phyloP scores from a whole-genome alignment of 768 basidiomycete species.

The Leccinum broughii region DNA sequence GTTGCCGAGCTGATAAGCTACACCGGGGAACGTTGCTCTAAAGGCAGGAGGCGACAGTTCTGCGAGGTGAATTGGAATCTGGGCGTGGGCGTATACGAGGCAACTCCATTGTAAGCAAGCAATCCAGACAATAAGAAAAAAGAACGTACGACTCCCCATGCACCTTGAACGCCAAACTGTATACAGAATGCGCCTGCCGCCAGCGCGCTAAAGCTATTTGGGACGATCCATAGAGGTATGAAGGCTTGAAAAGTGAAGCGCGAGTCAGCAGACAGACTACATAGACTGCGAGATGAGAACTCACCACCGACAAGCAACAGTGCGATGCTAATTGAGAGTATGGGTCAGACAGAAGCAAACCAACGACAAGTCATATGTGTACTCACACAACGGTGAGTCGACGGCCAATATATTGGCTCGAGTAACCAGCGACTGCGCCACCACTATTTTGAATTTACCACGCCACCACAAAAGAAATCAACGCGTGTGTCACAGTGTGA shows the following conservation, averaged over 20 bases:
- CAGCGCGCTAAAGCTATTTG: slow-evolving; percentile 62
- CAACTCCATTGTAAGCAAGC: neutral
- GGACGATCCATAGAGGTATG: slow-evolving; percentile 86
- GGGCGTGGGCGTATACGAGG: neutral
- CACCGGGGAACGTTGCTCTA: slow-evolving; percentile 84
- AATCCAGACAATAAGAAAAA: neutral
- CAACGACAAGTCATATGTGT: neutral
- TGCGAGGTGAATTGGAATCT: slow-evolving; percentile 75
- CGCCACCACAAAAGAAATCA: neutral
- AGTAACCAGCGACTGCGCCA: slow-evolving; percentile 66
- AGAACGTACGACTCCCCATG: slow-evolving; percentile 77
- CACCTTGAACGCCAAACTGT: slow-evolving; percentile 87
- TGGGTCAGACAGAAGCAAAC: neutral
- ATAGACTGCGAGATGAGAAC: slow-evolving; percentile 42
- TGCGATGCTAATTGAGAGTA: slow-evolving; percentile 17
- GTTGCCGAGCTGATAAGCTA: slow-evolving; percentile 84
- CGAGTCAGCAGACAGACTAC: neutral
- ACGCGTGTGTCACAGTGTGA: neutral
- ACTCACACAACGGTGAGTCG: slow-evolving; percentile 67
- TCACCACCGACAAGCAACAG: slow-evolving; percentile 27
- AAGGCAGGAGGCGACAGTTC: slow-evolving; percentile 90
- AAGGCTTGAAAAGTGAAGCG: slow-evolving; percentile 32
- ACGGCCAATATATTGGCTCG: slow-evolving; percentile 77
- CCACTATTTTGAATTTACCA: slow-evolving; percentile 40
- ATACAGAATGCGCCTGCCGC: slow-evolving; percentile 84